A percentile compares a stretch with the other conserved stretches of the same genome.
These are phyloP conservation scores for Fusarium longipes DNA, from an alignment of 2,329 filamentous ascomycete genomes.

Conservation along the genomic window DNA sequence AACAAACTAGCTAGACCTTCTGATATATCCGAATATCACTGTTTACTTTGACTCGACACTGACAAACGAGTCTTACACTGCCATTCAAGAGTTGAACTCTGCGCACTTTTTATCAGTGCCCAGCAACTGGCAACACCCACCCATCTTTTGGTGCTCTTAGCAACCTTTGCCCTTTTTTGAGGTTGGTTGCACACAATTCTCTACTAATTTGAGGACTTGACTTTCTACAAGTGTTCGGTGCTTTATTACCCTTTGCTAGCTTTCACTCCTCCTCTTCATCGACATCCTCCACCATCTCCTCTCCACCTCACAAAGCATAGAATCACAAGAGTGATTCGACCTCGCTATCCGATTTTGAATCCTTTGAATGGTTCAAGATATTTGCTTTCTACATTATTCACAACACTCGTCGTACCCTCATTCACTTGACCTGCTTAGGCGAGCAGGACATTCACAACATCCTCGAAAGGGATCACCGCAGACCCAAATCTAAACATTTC, in stretches of 20 bases:
- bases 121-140: conserved; percentile 7
- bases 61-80: background rate
- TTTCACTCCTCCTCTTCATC: background rate
- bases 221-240: background rate
- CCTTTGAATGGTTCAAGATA: background rate
- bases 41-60: background rate
- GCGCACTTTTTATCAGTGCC: conserved; percentile 15
- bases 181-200: background rate
- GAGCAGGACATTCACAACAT: background rate
- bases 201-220: background rate
- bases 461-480: background rate
- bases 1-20: background rate
- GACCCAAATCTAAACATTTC: too few species aligned
- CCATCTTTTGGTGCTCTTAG: background rate
- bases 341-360: conserved; percentile 8
- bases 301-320: background rate
- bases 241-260: background rate
- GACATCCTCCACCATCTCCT: background rate
- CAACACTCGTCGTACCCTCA: background rate
- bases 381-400: background rate
- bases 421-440: background rate
- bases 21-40: background rate
- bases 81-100: background rate
- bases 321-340: background rate
- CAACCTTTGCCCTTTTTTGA: background rate